Percentiles rank a stretch among this genome's conserved stretches.
phyloP scores from a whole-genome alignment of 805 yeast genomes.

The Myxozyma melibiosi region DNA sequence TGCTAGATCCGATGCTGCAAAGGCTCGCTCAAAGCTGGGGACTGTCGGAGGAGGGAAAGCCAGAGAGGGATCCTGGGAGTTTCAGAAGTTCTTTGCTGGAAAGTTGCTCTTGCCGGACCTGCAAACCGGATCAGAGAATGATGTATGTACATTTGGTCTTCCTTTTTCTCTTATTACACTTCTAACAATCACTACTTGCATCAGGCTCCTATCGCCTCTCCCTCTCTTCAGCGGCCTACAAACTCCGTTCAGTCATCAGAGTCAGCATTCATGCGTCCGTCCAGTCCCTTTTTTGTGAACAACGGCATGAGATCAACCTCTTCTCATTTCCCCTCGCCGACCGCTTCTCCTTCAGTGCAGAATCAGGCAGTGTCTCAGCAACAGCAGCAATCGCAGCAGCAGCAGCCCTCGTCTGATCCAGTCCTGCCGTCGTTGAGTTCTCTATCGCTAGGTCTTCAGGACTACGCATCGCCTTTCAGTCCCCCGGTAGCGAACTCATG shows the following conservation, averaged over 20 bases:
- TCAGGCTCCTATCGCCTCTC: too few relatives aligned
- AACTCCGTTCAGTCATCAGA: background rate
- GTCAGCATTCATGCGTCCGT: background rate
- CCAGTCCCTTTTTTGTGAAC: conserved; percentile 17
- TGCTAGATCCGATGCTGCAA: conserved; percentile 7
- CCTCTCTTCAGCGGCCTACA: conserved; percentile 9
- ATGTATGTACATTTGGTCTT: background rate
- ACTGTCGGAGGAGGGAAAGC: conserved; percentile 4
- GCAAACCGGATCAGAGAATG: background rate
- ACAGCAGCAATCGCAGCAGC: background rate
- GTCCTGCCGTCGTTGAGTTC: conserved; percentile 10
- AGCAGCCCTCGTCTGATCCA: conserved; percentile 7
- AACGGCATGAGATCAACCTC: conserved; percentile 1
- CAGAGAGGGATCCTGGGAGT: conserved; percentile 12
- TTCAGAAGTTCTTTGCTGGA: conserved; percentile 14
- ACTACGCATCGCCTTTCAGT: conserved; percentile 14
- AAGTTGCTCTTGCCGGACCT: conserved; percentile 11
- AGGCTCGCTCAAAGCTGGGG: conserved; percentile 9
- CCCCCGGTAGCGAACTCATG: conserved; percentile 8
- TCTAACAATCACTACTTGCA: background rate
- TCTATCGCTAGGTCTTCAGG: conserved; percentile 2
- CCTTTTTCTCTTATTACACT: background rate
- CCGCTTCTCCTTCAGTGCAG: background rate
- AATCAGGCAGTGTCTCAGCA: background rate
- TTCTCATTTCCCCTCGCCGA: conserved; percentile 8